Conservation (phyloP, 75 land plant genomes). For the Picea sitchensis region DNA sequence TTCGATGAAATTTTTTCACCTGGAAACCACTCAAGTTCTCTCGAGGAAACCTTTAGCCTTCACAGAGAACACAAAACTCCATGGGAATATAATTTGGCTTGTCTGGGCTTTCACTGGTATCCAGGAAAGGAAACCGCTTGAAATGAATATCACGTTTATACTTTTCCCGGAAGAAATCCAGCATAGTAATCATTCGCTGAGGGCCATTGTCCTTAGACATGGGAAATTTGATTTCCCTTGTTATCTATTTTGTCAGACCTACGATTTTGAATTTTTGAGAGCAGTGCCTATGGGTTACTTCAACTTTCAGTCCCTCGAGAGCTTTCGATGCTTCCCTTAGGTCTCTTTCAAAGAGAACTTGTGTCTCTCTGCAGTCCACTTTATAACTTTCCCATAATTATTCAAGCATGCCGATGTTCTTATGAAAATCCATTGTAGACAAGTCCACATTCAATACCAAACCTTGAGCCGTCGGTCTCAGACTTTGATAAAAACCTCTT, state of each 20-base stretch:
- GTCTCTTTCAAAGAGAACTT: not conserved
- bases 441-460: conserved; percentile 49
- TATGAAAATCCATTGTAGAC: conserved; percentile 40
- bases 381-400: conserved; percentile 23
- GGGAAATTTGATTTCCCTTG: conserved; percentile 26
- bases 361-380: conserved; percentile 9
- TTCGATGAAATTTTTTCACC: not conserved
- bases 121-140: conserved; percentile 38
- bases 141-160: conserved; percentile 26
- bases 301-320: conserved; percentile 35
- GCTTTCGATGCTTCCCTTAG: conserved; percentile 20
- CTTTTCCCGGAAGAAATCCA: conserved; percentile 34
- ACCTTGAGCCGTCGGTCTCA: conserved; percentile 54
- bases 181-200: not conserved
- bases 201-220: conserved; percentile 17
- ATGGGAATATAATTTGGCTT: conserved; percentile 50
- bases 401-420: conserved; percentile 37
- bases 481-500: conserved; percentile 42
- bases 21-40: conserved; percentile 22
- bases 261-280: conserved; percentile 37
- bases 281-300: conserved; percentile 38
- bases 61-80: conserved; percentile 52
- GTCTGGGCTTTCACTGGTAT: conserved; percentile 14
- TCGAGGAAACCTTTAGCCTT: conserved; percentile 34
- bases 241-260: conserved; percentile 24